These are phyloP conservation scores for Silene vulgaris DNA, from an alignment of 179 eudicot species.

Conservation along the genomic window DNA sequence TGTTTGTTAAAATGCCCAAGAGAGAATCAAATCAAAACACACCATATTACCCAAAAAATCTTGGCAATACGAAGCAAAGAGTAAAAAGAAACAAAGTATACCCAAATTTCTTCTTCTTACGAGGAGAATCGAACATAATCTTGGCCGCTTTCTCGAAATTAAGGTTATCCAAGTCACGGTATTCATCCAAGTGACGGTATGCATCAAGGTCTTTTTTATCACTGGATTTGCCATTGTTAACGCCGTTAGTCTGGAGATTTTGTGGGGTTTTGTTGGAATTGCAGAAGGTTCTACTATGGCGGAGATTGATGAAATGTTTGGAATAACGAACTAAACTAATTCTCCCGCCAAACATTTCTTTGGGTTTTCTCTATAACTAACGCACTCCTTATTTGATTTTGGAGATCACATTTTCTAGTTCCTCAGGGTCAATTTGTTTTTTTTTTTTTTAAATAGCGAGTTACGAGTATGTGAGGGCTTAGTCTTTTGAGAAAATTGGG, in stretches of 20 bases:
- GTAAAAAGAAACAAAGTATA: conserved; percentile 17
- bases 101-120: conserved; percentile 67
- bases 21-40: conserved; percentile 21
- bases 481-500: no score
- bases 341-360: conserved; percentile 39
- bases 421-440: no score
- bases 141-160: conserved; percentile 75
- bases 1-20: conserved; percentile 47
- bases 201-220: conserved; percentile 29
- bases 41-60: neutral
- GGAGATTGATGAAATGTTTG: conserved; percentile 21
- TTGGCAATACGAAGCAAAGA: neutral
- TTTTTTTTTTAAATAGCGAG: no score
- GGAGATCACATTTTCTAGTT: neutral
- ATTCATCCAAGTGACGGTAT: conserved; percentile 6
- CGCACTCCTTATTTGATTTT: neutral
- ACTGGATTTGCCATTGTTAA: conserved; percentile 9
- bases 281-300: conserved; percentile 24
- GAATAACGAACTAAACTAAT: conserved; percentile 26
- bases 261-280: conserved; percentile 17
- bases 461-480: no score
- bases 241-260: conserved; percentile 13
- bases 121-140: conserved; percentile 54
- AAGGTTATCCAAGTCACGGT: conserved; percentile 61
- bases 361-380: neutral